Evolutionary conservation across 169 alveolate genomes (phyloP).

Genomic region (Plasmodium reichenowi): DNA sequence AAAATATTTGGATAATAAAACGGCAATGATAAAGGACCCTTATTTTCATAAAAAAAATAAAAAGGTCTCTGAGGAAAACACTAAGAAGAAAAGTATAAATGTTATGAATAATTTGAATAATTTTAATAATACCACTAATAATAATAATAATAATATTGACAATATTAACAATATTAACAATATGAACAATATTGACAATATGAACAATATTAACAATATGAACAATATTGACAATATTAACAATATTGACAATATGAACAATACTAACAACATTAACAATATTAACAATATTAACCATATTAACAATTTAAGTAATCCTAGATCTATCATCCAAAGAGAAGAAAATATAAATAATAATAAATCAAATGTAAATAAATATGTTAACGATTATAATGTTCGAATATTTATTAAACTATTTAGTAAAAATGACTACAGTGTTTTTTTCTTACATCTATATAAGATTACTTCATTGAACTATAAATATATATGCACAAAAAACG

Average conservation of each 20-base stretch:
- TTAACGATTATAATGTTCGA: conserved; percentile 59
- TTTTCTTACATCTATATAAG: conserved; percentile 16
- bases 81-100: background rate
- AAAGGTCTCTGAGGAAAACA: background rate
- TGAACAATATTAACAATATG: background rate
- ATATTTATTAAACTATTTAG: conserved; percentile 37
- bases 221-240: background rate
- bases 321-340: background rate
- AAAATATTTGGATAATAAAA: conserved; percentile 33
- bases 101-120: too few species aligned
- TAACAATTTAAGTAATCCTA: background rate
- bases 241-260: background rate
- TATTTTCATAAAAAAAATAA: conserved; percentile 3
- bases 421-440: conserved; percentile 30
- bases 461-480: conserved; percentile 52
- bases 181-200: background rate
- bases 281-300: too few species aligned
- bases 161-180: background rate
- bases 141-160: background rate
- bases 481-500: conserved; percentile 14
- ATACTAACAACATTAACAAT: too few species aligned
- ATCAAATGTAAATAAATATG: background rate
- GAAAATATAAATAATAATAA: background rate
- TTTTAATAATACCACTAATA: background rate
- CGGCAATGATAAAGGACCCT: conserved; percentile 31